Evolutionary conservation across 495 filamentous ascomycete species (phyloP).

Genomic region (Massariosphaeria phaeospora): DNA sequence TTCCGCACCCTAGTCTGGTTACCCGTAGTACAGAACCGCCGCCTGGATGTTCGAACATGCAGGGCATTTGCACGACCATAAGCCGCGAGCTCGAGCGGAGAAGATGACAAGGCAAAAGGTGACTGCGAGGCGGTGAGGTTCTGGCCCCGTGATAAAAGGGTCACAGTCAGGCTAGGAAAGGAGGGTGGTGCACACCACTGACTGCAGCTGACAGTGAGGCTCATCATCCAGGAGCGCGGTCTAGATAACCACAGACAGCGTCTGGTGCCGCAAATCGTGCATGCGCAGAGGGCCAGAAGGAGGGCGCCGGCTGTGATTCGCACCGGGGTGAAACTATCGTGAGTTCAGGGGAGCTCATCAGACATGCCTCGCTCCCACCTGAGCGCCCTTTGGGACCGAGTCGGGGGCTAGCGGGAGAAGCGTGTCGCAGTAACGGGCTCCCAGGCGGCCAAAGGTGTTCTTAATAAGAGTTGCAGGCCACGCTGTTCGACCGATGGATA

Average conservation of each 20-base stretch:
- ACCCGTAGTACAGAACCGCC: no score
- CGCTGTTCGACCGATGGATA: neutral
- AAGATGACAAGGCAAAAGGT: neutral
- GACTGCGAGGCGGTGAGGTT: neutral
- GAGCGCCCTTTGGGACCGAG: neutral
- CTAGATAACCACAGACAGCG: no score
- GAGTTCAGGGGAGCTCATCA: neutral
- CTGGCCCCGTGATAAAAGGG: neutral
- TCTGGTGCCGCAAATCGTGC: neutral
- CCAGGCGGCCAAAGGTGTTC: neutral
- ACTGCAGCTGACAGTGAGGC: constrained; percentile 2
- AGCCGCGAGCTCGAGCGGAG: neutral
- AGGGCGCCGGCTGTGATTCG: constrained; percentile 7
- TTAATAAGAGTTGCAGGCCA: neutral
- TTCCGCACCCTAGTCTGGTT: neutral
- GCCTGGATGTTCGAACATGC: neutral
- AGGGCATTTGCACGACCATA: neutral
- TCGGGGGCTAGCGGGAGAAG: neutral
- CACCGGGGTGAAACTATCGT: constrained; percentile 21
- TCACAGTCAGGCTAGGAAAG: neutral
- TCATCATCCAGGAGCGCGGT: neutral
- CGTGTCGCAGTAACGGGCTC: neutral
- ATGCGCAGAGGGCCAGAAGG: neutral
- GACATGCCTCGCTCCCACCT: neutral
- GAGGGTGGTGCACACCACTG: neutral